Evolutionary conservation across 148 eudicot species (phyloP), one percentile per base, ranked within the genome.

Genomic region (Vaccinium vitisidaea): DNA sequence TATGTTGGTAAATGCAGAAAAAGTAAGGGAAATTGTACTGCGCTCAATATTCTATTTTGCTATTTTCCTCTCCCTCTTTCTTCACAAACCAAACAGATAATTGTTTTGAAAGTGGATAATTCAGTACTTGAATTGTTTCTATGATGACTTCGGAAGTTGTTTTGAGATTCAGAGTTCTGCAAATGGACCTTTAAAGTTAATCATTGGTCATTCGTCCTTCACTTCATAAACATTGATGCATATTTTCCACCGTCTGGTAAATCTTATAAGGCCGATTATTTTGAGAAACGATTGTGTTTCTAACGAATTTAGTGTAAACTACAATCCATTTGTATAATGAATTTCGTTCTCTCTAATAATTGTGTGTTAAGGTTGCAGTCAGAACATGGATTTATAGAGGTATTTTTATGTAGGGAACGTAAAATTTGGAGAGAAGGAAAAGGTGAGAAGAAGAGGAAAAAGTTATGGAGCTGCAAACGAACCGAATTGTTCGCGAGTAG

Each of bases 81-180:
- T 58, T 58, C 63, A 19, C 63, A 58, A 58, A 18, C 23, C 63
- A 58, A 18, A 58, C n/a, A 19, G 23, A 21, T 61, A 21, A 5
- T 30, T 77, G 59, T 9, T 11, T 77, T 21, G 36, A 8, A 21
- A 52, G 15, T 52, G 15, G 55, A 7, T 46, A 15, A 65, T 49
- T 48, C 84, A 69, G 48, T 15, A 13, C 74, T 81, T 48, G 23
- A 18, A 65, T 81, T 82, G 75, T 13, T 15, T 32, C 10, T 81
- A 13, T 25, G 52, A 80, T 46, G 56, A 19, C 3, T 58, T 71
- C 2, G 32, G 32, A 32, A 15, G 48, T 21, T n/a, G 5, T 73
- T 80, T 21, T 49, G 54, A 15, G 39, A 63, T 58, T 43, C 43
- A 0, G 9, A 80, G 43, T 59, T 58, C 8, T 5, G 56, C 4